Percentiles rank a stretch among this genome's conserved stretches.
phyloP scores from a whole-genome alignment of 331 rosid species.

The Stylosanthes scabra region DNA sequence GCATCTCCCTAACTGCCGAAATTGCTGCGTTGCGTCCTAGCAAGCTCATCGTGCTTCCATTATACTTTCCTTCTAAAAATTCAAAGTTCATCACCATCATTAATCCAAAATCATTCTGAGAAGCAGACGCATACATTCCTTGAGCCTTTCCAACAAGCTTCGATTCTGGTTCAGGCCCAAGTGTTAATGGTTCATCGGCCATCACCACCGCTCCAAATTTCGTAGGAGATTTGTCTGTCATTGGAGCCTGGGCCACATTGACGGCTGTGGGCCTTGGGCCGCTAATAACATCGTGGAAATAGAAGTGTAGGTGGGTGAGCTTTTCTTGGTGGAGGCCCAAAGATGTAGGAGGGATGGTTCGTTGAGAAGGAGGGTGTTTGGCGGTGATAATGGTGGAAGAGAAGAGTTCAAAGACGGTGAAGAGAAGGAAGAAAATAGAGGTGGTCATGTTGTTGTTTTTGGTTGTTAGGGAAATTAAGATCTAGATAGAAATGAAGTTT shows the following conservation, averaged over 20 bases:
- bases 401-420: not conserved
- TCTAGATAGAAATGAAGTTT: not conserved
- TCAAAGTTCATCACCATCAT: slow-evolving; percentile 55
- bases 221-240: slow-evolving; percentile 43
- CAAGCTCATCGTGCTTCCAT: slow-evolving; percentile 66
- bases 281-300: slow-evolving; percentile 61
- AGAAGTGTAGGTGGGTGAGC: slow-evolving; percentile 68
- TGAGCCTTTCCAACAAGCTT: slow-evolving; percentile 63
- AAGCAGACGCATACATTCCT: slow-evolving; percentile 60
- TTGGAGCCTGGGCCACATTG: slow-evolving; percentile 40
- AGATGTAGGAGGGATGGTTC: slow-evolving; percentile 1
- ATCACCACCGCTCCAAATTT: slow-evolving; percentile 45
- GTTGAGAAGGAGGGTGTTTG: slow-evolving; percentile 5
- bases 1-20: slow-evolving; percentile 57
- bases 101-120: slow-evolving; percentile 41
- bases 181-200: slow-evolving; percentile 59
- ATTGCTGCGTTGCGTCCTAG: slow-evolving; percentile 56
- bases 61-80: slow-evolving; percentile 58
- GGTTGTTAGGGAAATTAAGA: not conserved
- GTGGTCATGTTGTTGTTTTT: slow-evolving; percentile 10
- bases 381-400: not conserved
- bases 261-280: slow-evolving; percentile 54
- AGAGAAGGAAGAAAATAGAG: not conserved
- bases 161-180: slow-evolving; percentile 49
- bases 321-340: slow-evolving; percentile 43